phyloP scores from a whole-genome alignment of 257 asterid species.

The Vinca minor region DNA sequence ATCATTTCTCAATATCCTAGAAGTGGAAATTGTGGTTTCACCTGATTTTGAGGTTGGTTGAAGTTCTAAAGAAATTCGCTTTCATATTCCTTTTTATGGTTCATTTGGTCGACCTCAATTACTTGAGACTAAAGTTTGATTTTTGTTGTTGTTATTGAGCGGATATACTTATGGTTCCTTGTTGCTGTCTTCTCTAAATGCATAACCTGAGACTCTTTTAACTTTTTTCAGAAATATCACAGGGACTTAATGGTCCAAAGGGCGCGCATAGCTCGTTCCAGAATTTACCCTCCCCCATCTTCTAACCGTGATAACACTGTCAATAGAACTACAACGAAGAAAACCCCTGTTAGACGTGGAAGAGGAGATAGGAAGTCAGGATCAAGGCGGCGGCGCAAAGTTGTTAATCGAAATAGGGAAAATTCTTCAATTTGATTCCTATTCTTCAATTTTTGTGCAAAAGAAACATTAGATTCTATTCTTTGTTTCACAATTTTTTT shows the following conservation, averaged over 20 bases:
- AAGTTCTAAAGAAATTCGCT: not conserved
- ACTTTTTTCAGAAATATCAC: conserved; percentile 65
- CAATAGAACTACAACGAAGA: conserved; percentile 25
- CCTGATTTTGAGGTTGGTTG: not conserved
- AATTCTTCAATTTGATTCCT: conserved; percentile 9
- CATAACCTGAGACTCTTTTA: conserved; percentile 11
- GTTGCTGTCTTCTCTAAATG: not conserved
- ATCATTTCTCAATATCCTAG: not conserved
- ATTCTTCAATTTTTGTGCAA: conserved; percentile 7
- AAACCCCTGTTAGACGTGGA: conserved; percentile 37
- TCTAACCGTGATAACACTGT: conserved; percentile 21
- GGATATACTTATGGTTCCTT: too few species aligned
- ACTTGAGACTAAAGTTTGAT: too few species aligned
- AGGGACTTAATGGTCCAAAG: conserved; percentile 71
- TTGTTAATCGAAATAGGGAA: conserved; percentile 40
- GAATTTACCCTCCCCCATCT: conserved; percentile 34
- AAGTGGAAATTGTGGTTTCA: not conserved
- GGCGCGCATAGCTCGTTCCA: conserved; percentile 41
- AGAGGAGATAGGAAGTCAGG: conserved; percentile 56
- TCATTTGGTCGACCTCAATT: too few species aligned
- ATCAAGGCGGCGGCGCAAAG: conserved; percentile 65
- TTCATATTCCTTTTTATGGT: too few species aligned
- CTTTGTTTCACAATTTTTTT: conserved; percentile 5
- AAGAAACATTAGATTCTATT: not conserved
- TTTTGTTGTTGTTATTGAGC: too few species aligned